Base-by-base conservation (phyloP, 148 eudicot genomes). In the Mesembryanthemum crystallinum region DNA sequence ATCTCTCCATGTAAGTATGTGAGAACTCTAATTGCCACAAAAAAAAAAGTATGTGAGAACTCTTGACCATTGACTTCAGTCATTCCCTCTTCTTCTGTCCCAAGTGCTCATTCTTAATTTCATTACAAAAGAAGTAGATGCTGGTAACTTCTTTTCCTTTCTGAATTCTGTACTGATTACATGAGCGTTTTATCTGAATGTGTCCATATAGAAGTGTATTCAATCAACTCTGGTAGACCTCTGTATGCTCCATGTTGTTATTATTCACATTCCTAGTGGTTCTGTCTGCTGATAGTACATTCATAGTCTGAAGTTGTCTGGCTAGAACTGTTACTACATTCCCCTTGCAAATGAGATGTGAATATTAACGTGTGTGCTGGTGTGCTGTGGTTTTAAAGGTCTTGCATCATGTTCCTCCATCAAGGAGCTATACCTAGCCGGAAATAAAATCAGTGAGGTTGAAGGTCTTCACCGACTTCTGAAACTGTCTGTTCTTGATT, bases 381-480 rank as follows among this genome's bases (percentile, higher is more conserved):
- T 35, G 33, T 51, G 24, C 1, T 58, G n/a, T 75, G 74, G 12
- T 54, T 74, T 73, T 37, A 52, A 71, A 95, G 99, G 99, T 80
- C 91, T 95, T 52, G 96, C 94, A 72, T 86, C 92, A 15, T 95
- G 97, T 81, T 89, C 97, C 66, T 87, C 96, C 37, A 64, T 92
- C 70, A 95, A 95, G 80, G 99, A 92, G 73, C 37, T 92, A 29
- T 95, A 95, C 84, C 82, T 95, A 21, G 96, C 97, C 39, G 97
- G 99, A 57, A 95, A 95, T 82, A 95, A 92, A 79, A 92, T 95
- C 70, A 92, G 97, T 15, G 99, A 95, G 82, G 96, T 95, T 33
- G 99, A 92, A 82, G 99, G 97, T 60, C 94, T 95, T 77, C 99
- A 92, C 84, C 89, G 99, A n/a, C 96, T 95, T 72, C 84, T 95